Evolutionary conservation across 2,329 filamentous ascomycete species (phyloP).

Genomic region (Aspergillus fijiensis): DNA sequence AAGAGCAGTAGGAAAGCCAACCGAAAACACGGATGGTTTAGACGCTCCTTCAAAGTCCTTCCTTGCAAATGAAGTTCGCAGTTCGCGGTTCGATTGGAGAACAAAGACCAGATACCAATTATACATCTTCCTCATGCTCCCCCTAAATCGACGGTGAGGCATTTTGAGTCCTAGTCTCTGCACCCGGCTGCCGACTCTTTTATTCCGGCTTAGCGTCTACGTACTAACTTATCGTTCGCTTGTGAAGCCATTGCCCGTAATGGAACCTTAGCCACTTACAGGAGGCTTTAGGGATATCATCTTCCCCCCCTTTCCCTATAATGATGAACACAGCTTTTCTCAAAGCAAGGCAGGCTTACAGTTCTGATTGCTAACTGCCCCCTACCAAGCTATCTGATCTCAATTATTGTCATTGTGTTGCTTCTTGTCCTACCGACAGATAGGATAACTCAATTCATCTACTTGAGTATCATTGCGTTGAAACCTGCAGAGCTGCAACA

Average conservation of each 20-base stretch:
- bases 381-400: neutral
- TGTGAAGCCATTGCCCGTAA: neutral
- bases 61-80: neutral
- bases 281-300: neutral
- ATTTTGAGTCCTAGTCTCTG: neutral
- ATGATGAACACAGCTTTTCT: neutral
- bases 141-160: neutral
- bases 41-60: neutral
- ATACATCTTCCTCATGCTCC: no score
- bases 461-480: neutral
- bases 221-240: neutral
- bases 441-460: neutral
- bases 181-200: neutral
- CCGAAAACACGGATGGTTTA: neutral
- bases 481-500: neutral
- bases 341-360: neutral
- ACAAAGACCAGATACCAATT: neutral
- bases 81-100: neutral
- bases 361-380: neutral
- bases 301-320: no score
- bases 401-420: neutral
- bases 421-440: neutral
- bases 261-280: neutral
- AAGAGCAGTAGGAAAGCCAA: neutral
- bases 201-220: neutral